Evolutionary conservation across 768 basidiomycete species (phyloP).

Genomic region (Boletus insuetus): DNA sequence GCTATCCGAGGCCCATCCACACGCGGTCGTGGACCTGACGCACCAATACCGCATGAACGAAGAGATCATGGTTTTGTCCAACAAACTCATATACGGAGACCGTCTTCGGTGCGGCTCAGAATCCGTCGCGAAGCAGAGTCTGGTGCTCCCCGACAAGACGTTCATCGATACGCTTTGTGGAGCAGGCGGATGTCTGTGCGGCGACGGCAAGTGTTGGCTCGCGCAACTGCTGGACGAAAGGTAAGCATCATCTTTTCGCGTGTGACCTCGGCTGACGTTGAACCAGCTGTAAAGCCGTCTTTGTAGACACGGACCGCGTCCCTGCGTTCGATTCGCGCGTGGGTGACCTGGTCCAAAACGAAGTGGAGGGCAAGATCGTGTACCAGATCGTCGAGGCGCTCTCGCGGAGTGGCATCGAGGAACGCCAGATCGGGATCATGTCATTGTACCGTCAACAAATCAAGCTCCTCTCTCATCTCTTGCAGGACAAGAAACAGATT

Average conservation of each 20-base stretch:
- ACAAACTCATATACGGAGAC: constrained; percentile 79
- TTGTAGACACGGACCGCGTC: constrained; percentile 87
- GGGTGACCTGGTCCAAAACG: constrained; percentile 90
- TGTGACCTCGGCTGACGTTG: background rate
- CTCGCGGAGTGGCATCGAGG: constrained; percentile 56
- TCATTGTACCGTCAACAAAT: constrained; percentile 95
- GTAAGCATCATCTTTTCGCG: constrained; percentile 37
- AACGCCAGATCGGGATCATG: constrained; percentile 81
- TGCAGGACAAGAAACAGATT: constrained; percentile 54
- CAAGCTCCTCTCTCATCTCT: constrained; percentile 73
- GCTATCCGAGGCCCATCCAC: constrained; percentile 83
- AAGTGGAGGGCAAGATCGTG: constrained; percentile 68
- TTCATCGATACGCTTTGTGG: constrained; percentile 47
- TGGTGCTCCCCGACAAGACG: constrained; percentile 50
- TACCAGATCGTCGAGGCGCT: constrained; percentile 69
- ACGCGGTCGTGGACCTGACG: constrained; percentile 80
- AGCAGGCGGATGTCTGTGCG: constrained; percentile 28
- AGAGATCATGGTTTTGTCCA: constrained; percentile 91
- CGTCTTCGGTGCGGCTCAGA: constrained; percentile 78
- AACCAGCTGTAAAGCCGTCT: constrained; percentile 77
- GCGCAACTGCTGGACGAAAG: constrained; percentile 57
- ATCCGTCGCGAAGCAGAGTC: constrained; percentile 55
- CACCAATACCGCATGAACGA: constrained; percentile 96
- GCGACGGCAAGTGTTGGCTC: constrained; percentile 64
- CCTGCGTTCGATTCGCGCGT: constrained; percentile 78